Percentiles rank a stretch among this genome's conserved stretches.
Conservation (phyloP, 2,329 filamentous ascomycete genomes). For the Fusarium sp. region DNA sequence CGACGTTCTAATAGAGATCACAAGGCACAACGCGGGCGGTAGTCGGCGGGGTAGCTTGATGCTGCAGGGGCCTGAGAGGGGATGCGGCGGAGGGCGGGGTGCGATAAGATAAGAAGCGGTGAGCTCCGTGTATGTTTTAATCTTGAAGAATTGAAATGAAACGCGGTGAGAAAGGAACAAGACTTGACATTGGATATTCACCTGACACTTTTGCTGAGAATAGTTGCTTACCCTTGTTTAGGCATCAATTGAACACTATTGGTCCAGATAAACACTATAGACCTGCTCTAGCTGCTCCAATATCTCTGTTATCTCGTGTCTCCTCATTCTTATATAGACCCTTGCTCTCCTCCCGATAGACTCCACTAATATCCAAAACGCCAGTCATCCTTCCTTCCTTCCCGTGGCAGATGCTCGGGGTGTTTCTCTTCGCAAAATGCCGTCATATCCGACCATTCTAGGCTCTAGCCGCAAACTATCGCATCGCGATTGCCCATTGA, state of each 20-base stretch:
- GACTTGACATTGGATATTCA: no score
- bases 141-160: conserved; percentile 20
- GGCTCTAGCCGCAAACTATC: conserved; percentile 22
- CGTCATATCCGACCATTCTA: conserved; percentile 44
- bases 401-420: conserved; percentile 34
- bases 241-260: conserved; percentile 24
- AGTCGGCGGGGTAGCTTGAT: conserved; percentile 39
- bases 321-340: conserved; percentile 2
- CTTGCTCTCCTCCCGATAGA: conserved; percentile 1
- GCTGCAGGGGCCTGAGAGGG: conserved; percentile 14
- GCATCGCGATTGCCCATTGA: conserved; percentile 17
- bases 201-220: not conserved
- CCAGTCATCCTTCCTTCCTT: conserved; percentile 4
- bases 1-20: conserved; percentile 34
- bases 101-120: conserved; percentile 51
- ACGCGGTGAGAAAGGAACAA: conserved; percentile 25
- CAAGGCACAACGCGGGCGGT: conserved; percentile 30
- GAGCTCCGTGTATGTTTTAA: conserved; percentile 34
- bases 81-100: conserved; percentile 37
- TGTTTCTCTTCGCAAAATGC: conserved; percentile 29
- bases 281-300: not conserved
- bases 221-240: conserved; percentile 3
- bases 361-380: conserved; percentile 15
- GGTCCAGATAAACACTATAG: not conserved
- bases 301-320: conserved; percentile 18